Base-by-base conservation (phyloP, 257 asterid genomes). In the Capsicum baccatum region DNA sequence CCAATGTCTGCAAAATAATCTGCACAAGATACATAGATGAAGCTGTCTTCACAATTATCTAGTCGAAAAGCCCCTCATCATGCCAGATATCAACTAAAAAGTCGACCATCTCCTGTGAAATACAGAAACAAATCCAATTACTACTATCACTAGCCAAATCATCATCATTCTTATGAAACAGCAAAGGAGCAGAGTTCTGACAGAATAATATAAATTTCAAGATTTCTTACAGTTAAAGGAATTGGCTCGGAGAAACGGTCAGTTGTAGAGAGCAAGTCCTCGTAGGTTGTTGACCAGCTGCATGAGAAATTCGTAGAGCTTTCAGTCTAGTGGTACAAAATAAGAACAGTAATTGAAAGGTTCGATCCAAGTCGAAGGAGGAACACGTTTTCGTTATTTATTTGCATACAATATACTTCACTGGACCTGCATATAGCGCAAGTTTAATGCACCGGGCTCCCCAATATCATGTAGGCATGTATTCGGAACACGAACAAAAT, bases 201-300 rank as follows among this genome's bases (percentile, higher is more conserved):
- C 33, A 78, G 21, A 21, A 78, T 78, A 14, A 33, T 54, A 26
- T 33, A 54, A 57, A 10, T 82, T 5, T 55, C 52, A 15, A 14
- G 86, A 76, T 59, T n/a, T 84, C 97, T 91, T 91, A 94, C 99
- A 0, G 98, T 33, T 90, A 96, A 89, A 39, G 98, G 95, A 62
- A 96, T 89, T 67, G 87, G 91, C 80, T 94, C 92, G 1, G 94
- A 26, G 88, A 96, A 96, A 76, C 93, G 94, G 26, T 96, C 97
- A 13, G 89, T 87, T 37, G 93, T 92, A 26, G 97, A 93, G 86
- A 96, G 98, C 89, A 96, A 91, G 73, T 94, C 99, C 52, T 96
- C 99, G 5, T 93, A 96, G 33, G 97, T 93, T 48, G 83, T 89
- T 37, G 98, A 90, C 99, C 99, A 96, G 90, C 99, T 96, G 94